Evolutionary conservation across 768 basidiomycete species (phyloP).

Genomic region (Naematelia encephala): DNA sequence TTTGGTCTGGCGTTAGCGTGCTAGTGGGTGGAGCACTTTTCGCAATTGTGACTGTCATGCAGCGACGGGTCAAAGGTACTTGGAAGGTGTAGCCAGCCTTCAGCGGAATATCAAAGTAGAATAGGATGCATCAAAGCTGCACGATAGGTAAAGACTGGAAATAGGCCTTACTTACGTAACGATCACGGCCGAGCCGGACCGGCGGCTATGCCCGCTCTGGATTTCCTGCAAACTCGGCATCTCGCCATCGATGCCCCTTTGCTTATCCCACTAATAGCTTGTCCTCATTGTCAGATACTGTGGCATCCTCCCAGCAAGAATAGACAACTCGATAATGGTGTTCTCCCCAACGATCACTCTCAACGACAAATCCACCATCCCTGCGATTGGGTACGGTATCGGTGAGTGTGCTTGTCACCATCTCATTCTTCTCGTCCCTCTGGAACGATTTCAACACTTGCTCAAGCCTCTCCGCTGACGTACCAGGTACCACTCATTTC

Average conservation of each 20-base stretch:
- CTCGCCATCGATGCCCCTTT: too few species aligned
- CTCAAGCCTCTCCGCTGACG: neutral
- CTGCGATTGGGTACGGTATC: constrained; percentile 32
- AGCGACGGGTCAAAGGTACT: constrained; percentile 18
- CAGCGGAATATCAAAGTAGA: neutral
- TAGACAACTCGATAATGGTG: constrained; percentile 10
- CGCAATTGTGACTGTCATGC: constrained; percentile 2
- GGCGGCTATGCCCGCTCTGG: too few species aligned
- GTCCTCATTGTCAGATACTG: too few species aligned
- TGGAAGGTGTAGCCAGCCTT: constrained; percentile 22
- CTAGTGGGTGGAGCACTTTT: constrained; percentile 12
- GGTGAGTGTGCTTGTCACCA: constrained; percentile 14
- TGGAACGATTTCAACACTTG: neutral
- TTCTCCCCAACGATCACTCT: constrained; percentile 24
- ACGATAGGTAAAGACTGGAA: too few species aligned
- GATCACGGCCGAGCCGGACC: too few species aligned
- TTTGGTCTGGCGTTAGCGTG: constrained; percentile 17
- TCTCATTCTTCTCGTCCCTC: too few species aligned
- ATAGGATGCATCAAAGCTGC: neutral
- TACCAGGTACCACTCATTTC: constrained; percentile 18
- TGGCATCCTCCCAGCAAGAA: too few species aligned
- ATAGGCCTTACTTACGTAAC: too few species aligned
- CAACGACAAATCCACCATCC: constrained; percentile 35
- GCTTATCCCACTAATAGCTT: too few species aligned
- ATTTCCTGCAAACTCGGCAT: too few species aligned